These are phyloP conservation scores for Ciborinia camelliae DNA, from an alignment of 2,329 filamentous ascomycete species.

Conservation along the genomic window DNA sequence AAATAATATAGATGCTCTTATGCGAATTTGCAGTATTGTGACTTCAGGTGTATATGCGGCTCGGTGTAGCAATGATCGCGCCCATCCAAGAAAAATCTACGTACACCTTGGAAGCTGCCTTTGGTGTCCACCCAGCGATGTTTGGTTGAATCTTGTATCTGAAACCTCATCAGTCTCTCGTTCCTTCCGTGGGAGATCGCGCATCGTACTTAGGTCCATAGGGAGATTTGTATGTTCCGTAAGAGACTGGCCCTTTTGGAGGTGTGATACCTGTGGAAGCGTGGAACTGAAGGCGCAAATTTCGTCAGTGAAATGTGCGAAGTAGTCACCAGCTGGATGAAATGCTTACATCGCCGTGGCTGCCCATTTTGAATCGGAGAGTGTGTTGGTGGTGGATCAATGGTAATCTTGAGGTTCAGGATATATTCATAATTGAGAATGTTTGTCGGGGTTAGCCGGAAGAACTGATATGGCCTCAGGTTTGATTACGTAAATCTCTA, in stretches of 20 bases:
- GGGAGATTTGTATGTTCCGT: conserved; percentile 53
- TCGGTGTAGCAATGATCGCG: neutral
- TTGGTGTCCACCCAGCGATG: conserved; percentile 50
- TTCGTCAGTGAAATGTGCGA: neutral
- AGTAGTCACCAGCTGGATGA: neutral
- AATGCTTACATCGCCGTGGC: conserved; percentile 12
- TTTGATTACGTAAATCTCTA: neutral
- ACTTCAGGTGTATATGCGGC: neutral
- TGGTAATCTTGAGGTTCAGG: conserved; percentile 13
- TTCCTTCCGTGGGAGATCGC: neutral
- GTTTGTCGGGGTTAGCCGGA: conserved; percentile 18
- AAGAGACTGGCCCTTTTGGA: conserved; percentile 20
- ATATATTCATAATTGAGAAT: conserved; percentile 17
- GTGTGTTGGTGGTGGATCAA: conserved; percentile 1
- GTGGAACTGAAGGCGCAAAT: conserved; percentile 23
- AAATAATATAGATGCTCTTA: neutral
- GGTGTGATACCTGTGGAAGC: conserved; percentile 27
- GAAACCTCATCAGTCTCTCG: conserved; percentile 20
- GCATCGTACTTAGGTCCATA: conserved; percentile 62
- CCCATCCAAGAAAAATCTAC: conserved; percentile 22
- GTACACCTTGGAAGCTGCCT: conserved; percentile 50
- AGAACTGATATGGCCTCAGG: conserved; percentile 9
- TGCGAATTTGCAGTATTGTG: neutral
- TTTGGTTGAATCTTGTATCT: conserved; percentile 61
- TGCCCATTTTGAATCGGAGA: conserved; percentile 14